Base-by-base conservation (phyloP, 345 rosid species). In the Rhodomyrtus tomentosa region DNA sequence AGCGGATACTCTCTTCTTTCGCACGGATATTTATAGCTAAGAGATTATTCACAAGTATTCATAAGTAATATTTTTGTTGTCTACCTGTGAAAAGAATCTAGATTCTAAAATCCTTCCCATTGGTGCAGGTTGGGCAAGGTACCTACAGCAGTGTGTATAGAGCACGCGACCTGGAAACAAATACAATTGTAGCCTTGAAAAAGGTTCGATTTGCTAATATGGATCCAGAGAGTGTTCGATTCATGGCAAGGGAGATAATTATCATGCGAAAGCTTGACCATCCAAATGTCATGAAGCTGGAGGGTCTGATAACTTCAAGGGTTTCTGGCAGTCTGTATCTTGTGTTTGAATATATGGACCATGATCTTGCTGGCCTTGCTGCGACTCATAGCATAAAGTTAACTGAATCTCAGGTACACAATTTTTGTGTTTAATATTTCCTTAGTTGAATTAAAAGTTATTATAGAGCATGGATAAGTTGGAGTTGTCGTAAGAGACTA, bases 151-250 rank as follows among this genome's bases (percentile, higher is more conserved):
- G 91, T 82, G 95, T 92, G 50, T 92, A 92, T 88, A 90, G 86
- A 84, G 93, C 95, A 73, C 88, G 92, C 27, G 95, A 92, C 85
- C 90, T 91, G 25, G 95, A 91, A 82, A 91, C 90, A n/a, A 86
- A 87, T 48, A 88, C 89, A 85, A 85, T 91, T 84, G 95, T 92
- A 40, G 95, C 95, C 56, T 68, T 92, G 81, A 92, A 92, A 88
- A 92, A 92, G 89, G 95, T 92, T 32, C 87, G 92, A 27, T 92
- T 92, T 86, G 92, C 95, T 84, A 92, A 89, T 80, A 92, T 90
- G 93, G 95, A 92, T 85, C 95, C 93, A 4, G 95, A 91, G 86
- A 92, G 95, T 68, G 95, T 92, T 82, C 92, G 92, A 21, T 92
- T 92, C 84, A 92, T 92, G 95, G 95, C 95, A 7, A 91, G 95